These are phyloP conservation scores for Chalara sp. DNA, from an alignment of 2,329 filamentous ascomycete genomes.

Conservation along the genomic window DNA sequence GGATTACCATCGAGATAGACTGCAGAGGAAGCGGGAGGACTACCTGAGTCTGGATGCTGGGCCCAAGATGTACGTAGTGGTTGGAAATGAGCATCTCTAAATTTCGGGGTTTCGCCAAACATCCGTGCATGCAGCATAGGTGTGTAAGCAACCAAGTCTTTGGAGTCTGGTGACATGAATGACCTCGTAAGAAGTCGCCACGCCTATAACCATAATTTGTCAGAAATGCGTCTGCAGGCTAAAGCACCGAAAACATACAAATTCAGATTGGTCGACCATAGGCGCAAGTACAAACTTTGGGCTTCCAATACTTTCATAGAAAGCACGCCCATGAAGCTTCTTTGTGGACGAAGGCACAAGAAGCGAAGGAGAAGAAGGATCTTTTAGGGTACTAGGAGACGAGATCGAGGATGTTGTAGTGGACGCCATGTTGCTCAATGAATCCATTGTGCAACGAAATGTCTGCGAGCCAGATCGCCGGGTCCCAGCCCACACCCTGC, in stretches of 20 bases:
- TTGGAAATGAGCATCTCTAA: conserved; percentile 77
- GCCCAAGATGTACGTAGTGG: conserved; percentile 32
- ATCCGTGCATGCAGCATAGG: conserved; percentile 95
- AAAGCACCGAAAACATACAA: conserved; percentile 52
- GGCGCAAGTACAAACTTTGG: conserved; percentile 88
- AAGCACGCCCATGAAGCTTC: conserved; percentile 78
- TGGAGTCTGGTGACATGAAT: conserved; percentile 65
- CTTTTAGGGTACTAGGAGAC: neutral
- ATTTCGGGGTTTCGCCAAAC: conserved; percentile 69
- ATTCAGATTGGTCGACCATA: conserved; percentile 98
- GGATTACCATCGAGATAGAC: conserved; percentile 83
- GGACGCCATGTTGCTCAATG: conserved; percentile 6
- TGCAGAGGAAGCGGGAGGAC: conserved; percentile 26
- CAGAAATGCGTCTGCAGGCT: conserved; percentile 5
- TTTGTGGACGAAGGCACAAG: neutral
- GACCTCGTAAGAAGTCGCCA: conserved; percentile 96
- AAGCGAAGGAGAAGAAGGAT: neutral
- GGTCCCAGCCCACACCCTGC: conserved; percentile 25
- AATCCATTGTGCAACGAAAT: conserved; percentile 13
- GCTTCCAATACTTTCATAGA: conserved; percentile 91
- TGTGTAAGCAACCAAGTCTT: conserved; percentile 75
- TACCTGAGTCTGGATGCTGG: conserved; percentile 6
- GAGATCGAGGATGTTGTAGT: conserved; percentile 4
- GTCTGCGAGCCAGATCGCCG: conserved; percentile 10
- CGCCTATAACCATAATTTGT: conserved; percentile 48